Evolutionary conservation across 192 early-diverging fungal species (phyloP).

Genomic region (Podila clonocystis): DNA sequence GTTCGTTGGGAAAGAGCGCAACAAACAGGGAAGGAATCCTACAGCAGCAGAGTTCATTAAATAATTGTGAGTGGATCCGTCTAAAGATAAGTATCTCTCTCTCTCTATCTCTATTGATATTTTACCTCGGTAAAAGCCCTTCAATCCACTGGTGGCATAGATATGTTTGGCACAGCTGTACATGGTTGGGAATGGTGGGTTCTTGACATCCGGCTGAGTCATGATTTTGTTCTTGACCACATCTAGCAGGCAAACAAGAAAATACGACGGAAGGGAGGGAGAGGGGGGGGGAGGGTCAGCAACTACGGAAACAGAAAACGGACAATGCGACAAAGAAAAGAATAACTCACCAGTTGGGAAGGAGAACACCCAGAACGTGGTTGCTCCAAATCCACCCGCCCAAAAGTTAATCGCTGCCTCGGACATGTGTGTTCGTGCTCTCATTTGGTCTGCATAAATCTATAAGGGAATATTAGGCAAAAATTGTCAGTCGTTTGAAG

Average conservation of each 20-base stretch:
- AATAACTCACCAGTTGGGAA: conserved; percentile 71
- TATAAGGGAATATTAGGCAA: conserved; percentile 19
- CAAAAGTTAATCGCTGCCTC: conserved; percentile 76
- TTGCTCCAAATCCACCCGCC: conserved; percentile 88
- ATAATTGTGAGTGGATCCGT: no score
- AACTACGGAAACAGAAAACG: no score
- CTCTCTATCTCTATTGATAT: not conserved
- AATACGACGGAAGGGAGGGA: not conserved
- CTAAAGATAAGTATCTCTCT: no score
- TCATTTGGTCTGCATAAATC: conserved; percentile 65
- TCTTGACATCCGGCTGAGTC: conserved; percentile 84
- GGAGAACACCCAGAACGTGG: conserved; percentile 87
- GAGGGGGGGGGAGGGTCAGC: no score
- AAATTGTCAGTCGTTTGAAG: not conserved
- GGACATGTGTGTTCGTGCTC: conserved; percentile 57
- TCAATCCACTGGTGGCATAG: conserved; percentile 75
- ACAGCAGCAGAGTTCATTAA: not conserved
- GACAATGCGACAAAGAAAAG: not conserved
- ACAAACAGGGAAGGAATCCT: conserved; percentile 89
- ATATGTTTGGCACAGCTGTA: conserved; percentile 64
- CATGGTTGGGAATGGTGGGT: conserved; percentile 68
- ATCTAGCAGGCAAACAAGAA: conserved; percentile 55
- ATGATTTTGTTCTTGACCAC: conserved; percentile 94
- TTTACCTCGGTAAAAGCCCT: conserved; percentile 87
- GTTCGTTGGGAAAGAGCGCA: conserved; percentile 95